Conservation (phyloP, 2,329 filamentous ascomycete genomes). For the Colletotrichum lindemuthianum region DNA sequence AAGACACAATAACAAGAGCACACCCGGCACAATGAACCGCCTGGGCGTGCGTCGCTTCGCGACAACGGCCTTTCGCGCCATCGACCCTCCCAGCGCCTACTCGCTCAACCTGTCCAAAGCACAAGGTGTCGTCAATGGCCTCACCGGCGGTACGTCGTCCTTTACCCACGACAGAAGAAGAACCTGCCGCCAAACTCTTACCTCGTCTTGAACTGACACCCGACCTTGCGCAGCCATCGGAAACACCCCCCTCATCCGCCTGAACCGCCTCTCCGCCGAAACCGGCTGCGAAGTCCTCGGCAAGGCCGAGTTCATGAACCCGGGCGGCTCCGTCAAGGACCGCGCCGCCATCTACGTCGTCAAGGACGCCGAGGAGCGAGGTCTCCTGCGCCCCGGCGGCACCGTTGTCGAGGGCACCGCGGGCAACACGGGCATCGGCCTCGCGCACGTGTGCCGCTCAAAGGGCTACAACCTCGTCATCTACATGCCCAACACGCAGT, state of each 20-base stretch:
- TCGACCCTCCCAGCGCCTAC: constrained; percentile 62
- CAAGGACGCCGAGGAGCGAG: constrained; percentile 89
- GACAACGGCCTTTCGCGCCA: constrained; percentile 63
- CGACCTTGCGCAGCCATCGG: constrained; percentile 77
- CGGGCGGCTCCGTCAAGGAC: constrained; percentile 95
- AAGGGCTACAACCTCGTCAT: constrained; percentile 96
- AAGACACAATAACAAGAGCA: no score
- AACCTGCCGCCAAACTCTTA: background rate
- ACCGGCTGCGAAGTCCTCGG: constrained; percentile 95
- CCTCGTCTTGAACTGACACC: background rate
- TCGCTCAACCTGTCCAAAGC: constrained; percentile 80
- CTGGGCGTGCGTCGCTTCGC: constrained; percentile 75
- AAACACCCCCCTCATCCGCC: constrained; percentile 92
- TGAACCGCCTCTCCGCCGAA: constrained; percentile 87
- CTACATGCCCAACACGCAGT: constrained; percentile 99
- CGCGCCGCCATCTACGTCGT: constrained; percentile 95
- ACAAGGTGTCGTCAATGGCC: constrained; percentile 80
- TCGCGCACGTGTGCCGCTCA: constrained; percentile 94
- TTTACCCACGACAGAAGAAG: background rate
- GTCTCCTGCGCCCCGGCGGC: constrained; percentile 83
- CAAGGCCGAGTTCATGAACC: constrained; percentile 99
- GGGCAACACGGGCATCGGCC: constrained; percentile 96
- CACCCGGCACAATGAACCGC: constrained; percentile 69
- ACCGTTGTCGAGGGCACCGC: constrained; percentile 98
- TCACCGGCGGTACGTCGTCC: constrained; percentile 78